Conservation (phyloP, 2,329 filamentous ascomycete genomes). For the Cytospora paraplurivora region DNA sequence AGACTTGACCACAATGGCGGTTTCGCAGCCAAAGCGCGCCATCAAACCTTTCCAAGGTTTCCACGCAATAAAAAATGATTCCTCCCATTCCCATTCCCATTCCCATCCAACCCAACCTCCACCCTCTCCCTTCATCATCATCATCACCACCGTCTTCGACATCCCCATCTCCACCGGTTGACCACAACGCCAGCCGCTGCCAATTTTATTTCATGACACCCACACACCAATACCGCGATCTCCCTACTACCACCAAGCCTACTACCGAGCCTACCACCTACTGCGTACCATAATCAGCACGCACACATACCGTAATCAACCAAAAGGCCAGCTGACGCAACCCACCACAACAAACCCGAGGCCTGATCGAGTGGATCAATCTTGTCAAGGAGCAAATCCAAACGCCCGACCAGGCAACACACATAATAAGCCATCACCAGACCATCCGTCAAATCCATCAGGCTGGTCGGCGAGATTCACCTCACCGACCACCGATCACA, state of each 20-base stretch:
- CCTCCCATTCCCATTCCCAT: constrained; percentile 24
- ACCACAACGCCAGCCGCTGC: constrained; percentile 28
- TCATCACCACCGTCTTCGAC: constrained; percentile 30
- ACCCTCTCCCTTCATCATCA: constrained; percentile 27
- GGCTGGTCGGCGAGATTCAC: not conserved
- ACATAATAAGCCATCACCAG: not conserved
- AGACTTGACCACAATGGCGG: constrained; percentile 25
- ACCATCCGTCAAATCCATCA: not conserved
- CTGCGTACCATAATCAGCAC: not conserved
- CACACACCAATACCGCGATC: not conserved
- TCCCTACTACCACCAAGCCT: not conserved
- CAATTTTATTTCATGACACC: constrained; percentile 9
- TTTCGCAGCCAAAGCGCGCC: constrained; percentile 4
- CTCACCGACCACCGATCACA: not conserved
- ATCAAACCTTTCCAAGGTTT: constrained; percentile 24
- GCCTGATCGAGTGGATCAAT: constrained; percentile 13
- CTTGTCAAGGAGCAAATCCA: constrained; percentile 8
- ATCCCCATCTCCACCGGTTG: constrained; percentile 28
- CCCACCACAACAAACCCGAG: constrained; percentile 2
- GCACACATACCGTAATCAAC: not conserved
- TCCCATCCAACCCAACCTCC: constrained; percentile 24
- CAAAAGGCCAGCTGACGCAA: constrained; percentile 6
- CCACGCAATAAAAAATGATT: constrained; percentile 27
- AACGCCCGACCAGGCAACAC: constrained; percentile 8
- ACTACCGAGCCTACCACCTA: not conserved